phyloP scores from a whole-genome alignment of 805 yeast genomes.

The Scheffersomyces spartinae region DNA sequence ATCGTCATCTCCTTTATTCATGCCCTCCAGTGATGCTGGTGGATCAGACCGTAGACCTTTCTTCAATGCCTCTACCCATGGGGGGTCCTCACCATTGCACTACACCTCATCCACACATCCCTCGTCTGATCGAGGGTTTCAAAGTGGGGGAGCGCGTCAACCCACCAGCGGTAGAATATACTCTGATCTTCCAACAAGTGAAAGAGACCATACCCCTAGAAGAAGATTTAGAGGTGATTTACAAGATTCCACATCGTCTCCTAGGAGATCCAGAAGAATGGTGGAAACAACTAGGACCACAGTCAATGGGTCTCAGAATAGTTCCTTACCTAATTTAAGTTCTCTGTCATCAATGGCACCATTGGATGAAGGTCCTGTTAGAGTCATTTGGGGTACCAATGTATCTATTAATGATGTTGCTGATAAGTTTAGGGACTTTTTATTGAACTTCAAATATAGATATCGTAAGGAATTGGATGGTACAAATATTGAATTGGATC shows the following conservation, averaged over 20 bases:
- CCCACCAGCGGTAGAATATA: conserved; percentile 11
- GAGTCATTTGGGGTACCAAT: conserved; percentile 98
- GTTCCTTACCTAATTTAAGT: too few species aligned
- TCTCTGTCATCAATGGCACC: too few species aligned
- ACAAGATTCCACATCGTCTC: conserved; percentile 25
- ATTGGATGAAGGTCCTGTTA: conserved; percentile 64
- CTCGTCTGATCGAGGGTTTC: conserved; percentile 19
- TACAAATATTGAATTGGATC: conserved; percentile 8
- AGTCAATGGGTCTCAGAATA: conserved; percentile 3
- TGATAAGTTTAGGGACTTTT: conserved; percentile 66
- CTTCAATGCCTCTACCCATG: too few species aligned
- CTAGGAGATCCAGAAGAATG: conserved; percentile 23
- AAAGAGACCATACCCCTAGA: conserved; percentile 29
- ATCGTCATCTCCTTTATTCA: too few species aligned
- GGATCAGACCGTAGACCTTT: too few species aligned
- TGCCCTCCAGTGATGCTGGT: too few species aligned
- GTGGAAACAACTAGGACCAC: conserved; percentile 14
- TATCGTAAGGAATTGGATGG: conserved; percentile 49
- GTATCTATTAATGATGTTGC: conserved; percentile 85
- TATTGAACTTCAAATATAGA: conserved; percentile 72
- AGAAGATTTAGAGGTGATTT: conserved; percentile 29
- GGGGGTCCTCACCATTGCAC: too few species aligned
- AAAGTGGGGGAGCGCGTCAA: conserved; percentile 7
- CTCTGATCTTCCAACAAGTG: conserved; percentile 23
- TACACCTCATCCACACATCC: conserved; percentile 27